These are phyloP conservation scores for Colletotrichum coccodes DNA, from an alignment of 2,329 filamentous ascomycete species.

Conservation along the genomic window DNA sequence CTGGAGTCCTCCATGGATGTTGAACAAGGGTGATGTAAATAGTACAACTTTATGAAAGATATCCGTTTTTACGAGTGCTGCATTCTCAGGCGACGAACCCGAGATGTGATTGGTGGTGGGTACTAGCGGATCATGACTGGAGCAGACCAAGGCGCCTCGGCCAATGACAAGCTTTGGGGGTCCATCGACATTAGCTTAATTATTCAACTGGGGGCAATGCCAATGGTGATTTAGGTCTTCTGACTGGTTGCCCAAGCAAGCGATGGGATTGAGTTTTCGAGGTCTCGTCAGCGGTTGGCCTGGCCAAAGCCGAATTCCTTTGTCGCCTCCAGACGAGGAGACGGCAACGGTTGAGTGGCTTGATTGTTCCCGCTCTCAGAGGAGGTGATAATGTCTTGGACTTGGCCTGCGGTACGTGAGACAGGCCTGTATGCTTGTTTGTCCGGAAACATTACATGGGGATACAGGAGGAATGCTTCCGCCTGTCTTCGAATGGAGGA, in stretches of 20 bases:
- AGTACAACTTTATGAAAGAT: slow-evolving; percentile 13
- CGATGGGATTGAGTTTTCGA: slow-evolving; percentile 17
- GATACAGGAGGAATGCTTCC: slow-evolving; percentile 3
- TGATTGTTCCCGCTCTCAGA: not conserved
- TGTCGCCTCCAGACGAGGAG: not conserved
- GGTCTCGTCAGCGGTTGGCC: not conserved
- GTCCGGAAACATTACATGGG: not conserved
- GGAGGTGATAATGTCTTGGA: slow-evolving; percentile 9
- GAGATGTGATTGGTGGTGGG: slow-evolving; percentile 16
- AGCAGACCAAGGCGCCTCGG: slow-evolving; percentile 7
- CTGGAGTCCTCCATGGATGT: not conserved
- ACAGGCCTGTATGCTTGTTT: slow-evolving; percentile 11
- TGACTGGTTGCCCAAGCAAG: slow-evolving; percentile 10
- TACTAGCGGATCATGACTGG: not conserved
- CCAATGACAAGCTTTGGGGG: slow-evolving; percentile 32
- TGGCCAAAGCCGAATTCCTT: not conserved
- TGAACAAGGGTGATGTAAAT: not conserved
- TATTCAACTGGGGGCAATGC: slow-evolving; percentile 12
- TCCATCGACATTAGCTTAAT: slow-evolving; percentile 31
- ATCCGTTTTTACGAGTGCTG: slow-evolving; percentile 9
- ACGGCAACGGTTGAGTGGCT: not conserved
- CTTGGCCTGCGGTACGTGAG: not conserved
- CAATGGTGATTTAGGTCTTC: slow-evolving; percentile 1
- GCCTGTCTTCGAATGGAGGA: slow-evolving; percentile 4
- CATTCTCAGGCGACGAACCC: not conserved